A percentile compares a stretch with the other conserved stretches of the same genome.
These are phyloP conservation scores for Pleurostoma richardsiae DNA, from an alignment of 2,329 filamentous ascomycete genomes.

Conservation along the genomic window DNA sequence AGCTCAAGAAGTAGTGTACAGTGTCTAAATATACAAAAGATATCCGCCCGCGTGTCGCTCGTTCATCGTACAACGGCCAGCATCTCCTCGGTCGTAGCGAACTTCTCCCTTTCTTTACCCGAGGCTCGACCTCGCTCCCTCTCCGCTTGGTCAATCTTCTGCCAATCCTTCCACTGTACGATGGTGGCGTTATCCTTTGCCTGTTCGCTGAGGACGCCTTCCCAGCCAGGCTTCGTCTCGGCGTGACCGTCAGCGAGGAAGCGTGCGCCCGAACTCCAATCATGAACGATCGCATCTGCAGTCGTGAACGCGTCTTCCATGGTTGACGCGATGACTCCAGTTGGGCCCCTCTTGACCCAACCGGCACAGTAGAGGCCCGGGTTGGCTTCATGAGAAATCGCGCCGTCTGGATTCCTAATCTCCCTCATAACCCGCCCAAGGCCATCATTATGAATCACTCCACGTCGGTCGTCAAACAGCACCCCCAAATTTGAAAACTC, in stretches of 20 bases:
- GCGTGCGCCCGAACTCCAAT: constrained; percentile 52
- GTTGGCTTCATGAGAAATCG: constrained; percentile 36
- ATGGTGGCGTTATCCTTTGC: constrained; percentile 49
- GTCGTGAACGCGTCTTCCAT: constrained; percentile 94
- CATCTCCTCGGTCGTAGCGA: constrained; percentile 54
- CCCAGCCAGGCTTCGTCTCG: constrained; percentile 59
- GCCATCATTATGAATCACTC: constrained; percentile 79
- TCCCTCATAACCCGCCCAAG: constrained; percentile 61
- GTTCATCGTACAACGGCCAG: constrained; percentile 21
- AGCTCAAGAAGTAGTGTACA: constrained; percentile 61
- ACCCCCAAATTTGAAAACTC: constrained; percentile 72
- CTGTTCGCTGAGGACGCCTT: constrained; percentile 61
- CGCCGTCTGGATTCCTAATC: constrained; percentile 22
- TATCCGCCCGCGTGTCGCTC: constrained; percentile 1
- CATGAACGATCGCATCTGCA: constrained; percentile 75
- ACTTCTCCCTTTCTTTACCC: constrained; percentile 77
- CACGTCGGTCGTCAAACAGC: constrained; percentile 68
- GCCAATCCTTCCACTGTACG: constrained; percentile 83
- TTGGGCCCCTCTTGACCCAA: constrained; percentile 94
- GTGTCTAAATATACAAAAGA: constrained; percentile 10
- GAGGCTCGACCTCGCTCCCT: constrained; percentile 55
- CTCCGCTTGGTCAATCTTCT: constrained; percentile 75
- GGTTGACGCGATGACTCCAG: constrained; percentile 91
- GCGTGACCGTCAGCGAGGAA: constrained; percentile 29
- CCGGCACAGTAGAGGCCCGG: constrained; percentile 87